Base-by-base conservation (phyloP, 2,329 filamentous ascomycete species). In the Colletotrichum sojae region DNA sequence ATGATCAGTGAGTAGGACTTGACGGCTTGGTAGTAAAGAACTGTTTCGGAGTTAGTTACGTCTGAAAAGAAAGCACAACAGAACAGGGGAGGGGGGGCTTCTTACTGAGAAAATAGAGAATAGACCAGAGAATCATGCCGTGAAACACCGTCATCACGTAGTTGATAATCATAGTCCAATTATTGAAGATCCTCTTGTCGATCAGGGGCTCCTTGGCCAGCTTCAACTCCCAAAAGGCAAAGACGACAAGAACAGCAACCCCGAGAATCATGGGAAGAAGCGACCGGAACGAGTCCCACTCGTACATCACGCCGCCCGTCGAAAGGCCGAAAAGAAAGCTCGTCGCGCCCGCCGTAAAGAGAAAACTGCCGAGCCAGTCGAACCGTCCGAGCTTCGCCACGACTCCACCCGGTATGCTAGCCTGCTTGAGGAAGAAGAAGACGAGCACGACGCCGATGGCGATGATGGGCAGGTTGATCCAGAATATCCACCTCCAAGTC, bases 241-340 rank as follows among this genome's bases (percentile, higher is more conserved):
- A 90, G 6, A 73, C 79, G 2, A 85, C 72, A 4, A 92, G 76
- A 1, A 87, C 85, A 1, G 80, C 76, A 0, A 80, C 74, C 2
- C 90, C 90, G 9, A 92, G 46, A 4, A 89, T 76, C 15, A 93
- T 78, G 0, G 90, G 91, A 0, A 90, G 83, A 2, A 93, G 79
- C 0, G 89, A 90, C 1, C 84, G 83, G 84, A 87, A 91, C 4
- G 85, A 89, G 52, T 80, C 76, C 91, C 91, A 93, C 0, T 83
- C 74, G 75, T 91, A 92, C 79, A 90, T 87, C 9, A 91, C 84
- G 45, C 90, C 90, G 10, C 90, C 91, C 83, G 89, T 90, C 2
- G 89, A 90, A 4, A 92, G 75, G 0, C 88, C 87, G 52, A 91
- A 88, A 48, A 92, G 77, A 73, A 92, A 87, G 22, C 84, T 85